These are phyloP conservation scores for Phoma sp. DNA, from an alignment of 2,329 filamentous ascomycete genomes.

Conservation along the genomic window DNA sequence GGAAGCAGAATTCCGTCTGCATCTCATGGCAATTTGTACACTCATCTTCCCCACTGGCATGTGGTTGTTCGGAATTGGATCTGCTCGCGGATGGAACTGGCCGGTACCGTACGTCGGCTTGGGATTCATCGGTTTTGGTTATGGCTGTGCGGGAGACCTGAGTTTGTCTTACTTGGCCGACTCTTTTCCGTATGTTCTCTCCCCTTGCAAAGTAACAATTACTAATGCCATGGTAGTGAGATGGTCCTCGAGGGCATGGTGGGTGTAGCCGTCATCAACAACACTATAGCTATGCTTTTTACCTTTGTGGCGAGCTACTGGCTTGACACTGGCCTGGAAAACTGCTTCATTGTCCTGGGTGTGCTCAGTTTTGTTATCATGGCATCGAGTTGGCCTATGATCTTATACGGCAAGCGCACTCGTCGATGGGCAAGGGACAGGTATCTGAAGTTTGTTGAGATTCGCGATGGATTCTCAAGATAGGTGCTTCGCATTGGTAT, in stretches of 20 bases:
- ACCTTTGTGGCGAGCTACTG: constrained; percentile 27
- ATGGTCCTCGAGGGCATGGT: constrained; percentile 31
- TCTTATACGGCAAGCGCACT: constrained; percentile 23
- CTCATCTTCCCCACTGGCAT: constrained; percentile 59
- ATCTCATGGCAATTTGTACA: constrained; percentile 58
- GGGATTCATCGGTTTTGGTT: constrained; percentile 65
- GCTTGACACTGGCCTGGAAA: constrained; percentile 27
- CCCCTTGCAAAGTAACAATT: background rate
- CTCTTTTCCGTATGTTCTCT: constrained; percentile 22
- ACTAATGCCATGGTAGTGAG: constrained; percentile 13
- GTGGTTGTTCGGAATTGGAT: constrained; percentile 61
- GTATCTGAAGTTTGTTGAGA: constrained; percentile 26
- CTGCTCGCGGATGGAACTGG: constrained; percentile 59
- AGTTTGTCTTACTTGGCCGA: constrained; percentile 26
- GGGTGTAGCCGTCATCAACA: constrained; percentile 28
- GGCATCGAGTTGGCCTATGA: constrained; percentile 25
- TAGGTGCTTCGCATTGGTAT: background rate
- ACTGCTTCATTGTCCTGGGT: constrained; percentile 27
- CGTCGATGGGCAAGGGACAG: constrained; percentile 23
- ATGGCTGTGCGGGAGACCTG: constrained; percentile 64
- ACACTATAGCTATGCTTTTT: constrained; percentile 25
- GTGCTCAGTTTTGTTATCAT: constrained; percentile 27
- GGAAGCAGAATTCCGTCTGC: constrained; percentile 62
- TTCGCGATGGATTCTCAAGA: constrained; percentile 25
- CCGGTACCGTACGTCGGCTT: constrained; percentile 61